Evolutionary conservation across 2,329 filamentous ascomycete species (phyloP).

Genomic region (Monosporascus sp.): DNA sequence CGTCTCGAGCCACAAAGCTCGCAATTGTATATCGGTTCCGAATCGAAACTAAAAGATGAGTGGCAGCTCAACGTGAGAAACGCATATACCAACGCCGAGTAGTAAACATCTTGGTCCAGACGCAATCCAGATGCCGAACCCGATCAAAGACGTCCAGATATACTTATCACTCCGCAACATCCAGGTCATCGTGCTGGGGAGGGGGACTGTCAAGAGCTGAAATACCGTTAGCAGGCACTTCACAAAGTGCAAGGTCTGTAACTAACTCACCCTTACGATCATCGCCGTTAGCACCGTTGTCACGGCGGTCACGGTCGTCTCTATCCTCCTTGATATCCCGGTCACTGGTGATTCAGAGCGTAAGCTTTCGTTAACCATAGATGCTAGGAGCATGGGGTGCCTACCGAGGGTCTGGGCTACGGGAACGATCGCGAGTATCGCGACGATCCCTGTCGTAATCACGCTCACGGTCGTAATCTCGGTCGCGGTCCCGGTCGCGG

Average conservation of each 20-base stretch:
- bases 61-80: slow-evolving; percentile 17
- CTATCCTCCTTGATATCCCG: slow-evolving; percentile 59
- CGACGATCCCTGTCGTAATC: slow-evolving; percentile 47
- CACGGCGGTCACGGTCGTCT: slow-evolving; percentile 68
- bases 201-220: slow-evolving; percentile 69
- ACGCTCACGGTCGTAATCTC: slow-evolving; percentile 69
- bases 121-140: slow-evolving; percentile 9
- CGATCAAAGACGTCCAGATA: slow-evolving; percentile 10
- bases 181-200: slow-evolving; percentile 86
- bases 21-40: background rate
- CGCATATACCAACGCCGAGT: slow-evolving; percentile 16
- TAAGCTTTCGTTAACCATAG: slow-evolving; percentile 5
- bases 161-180: slow-evolving; percentile 72
- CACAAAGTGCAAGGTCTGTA: slow-evolving; percentile 13
- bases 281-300: slow-evolving; percentile 76
- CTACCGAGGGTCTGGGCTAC: slow-evolving; percentile 55
- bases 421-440: slow-evolving; percentile 59
- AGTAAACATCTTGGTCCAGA: slow-evolving; percentile 9
- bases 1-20: background rate
- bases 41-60: slow-evolving; percentile 28
- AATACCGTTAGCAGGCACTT: slow-evolving; percentile 11
- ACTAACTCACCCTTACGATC: slow-evolving; percentile 73
- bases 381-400: slow-evolving; percentile 4
- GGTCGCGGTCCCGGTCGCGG: slow-evolving; percentile 73
- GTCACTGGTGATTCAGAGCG: slow-evolving; percentile 29